A percentile compares a stretch with the other conserved stretches of the same genome.
phyloP scores from a whole-genome alignment of 768 basidiomycete genomes.

The Leccinum uliginosum region DNA sequence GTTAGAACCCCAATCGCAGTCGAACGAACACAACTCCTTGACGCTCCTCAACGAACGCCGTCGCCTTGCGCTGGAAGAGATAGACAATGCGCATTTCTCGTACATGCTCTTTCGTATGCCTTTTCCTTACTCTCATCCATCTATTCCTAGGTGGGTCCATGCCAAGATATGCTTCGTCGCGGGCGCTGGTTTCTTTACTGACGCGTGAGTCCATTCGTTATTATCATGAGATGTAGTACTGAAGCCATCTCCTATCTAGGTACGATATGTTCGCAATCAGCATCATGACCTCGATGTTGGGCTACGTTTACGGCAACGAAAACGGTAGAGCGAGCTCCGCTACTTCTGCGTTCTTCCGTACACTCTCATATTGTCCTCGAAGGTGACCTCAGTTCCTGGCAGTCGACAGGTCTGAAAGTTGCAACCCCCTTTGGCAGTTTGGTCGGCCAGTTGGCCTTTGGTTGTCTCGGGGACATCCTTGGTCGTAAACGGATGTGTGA shows the following conservation, averaged over 20 bases:
- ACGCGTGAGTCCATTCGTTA: constrained; percentile 46
- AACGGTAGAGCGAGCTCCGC: constrained; percentile 3
- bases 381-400: constrained; percentile 43
- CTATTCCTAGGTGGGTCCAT: constrained; percentile 65
- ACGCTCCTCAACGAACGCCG: constrained; percentile 60
- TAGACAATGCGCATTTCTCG: constrained; percentile 85
- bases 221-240: background rate
- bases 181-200: constrained; percentile 88
- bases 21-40: constrained; percentile 3
- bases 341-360: background rate
- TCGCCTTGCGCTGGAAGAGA: constrained; percentile 70
- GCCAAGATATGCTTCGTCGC: constrained; percentile 64
- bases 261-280: constrained; percentile 90
- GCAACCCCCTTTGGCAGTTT: constrained; percentile 72
- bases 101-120: constrained; percentile 27
- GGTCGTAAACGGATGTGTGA: constrained; percentile 78
- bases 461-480: constrained; percentile 69
- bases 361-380: background rate
- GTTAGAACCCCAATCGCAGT: background rate
- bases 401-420: constrained; percentile 75
- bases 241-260: constrained; percentile 12
- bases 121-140: background rate
- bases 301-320: constrained; percentile 64
- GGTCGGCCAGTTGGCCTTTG: constrained; percentile 70
- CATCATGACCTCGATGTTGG: constrained; percentile 78